These are phyloP conservation scores for Wallemia mellicola DNA, from an alignment of 1,284 basidiomycete species.

Conservation along the genomic window DNA sequence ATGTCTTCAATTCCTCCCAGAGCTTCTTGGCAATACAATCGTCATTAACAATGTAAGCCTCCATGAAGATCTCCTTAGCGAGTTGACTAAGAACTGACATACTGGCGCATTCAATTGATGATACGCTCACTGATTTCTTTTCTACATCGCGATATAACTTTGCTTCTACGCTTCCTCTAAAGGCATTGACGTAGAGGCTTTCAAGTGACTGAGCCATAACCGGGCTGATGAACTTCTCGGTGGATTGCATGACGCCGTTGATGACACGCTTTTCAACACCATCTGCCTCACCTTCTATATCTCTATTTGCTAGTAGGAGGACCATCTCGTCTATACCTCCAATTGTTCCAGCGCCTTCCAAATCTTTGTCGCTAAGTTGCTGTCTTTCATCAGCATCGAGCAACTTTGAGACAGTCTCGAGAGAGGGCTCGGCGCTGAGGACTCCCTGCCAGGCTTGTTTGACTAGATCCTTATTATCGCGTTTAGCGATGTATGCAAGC, in stretches of 20 bases:
- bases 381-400: background rate
- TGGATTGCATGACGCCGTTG: background rate
- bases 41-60: background rate
- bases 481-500: background rate
- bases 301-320: slow-evolving; percentile 1
- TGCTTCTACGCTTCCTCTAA: background rate
- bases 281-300: background rate
- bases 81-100: background rate
- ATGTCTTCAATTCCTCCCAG: background rate
- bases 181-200: background rate
- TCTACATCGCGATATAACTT: background rate
- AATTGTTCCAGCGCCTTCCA: background rate
- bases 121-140: background rate
- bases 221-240: background rate
- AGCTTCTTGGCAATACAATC: background rate
- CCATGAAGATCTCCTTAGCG: background rate
- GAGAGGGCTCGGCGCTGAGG: slow-evolving; percentile 3
- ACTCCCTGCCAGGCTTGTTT: slow-evolving; percentile 1
- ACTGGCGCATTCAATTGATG: background rate
- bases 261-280: background rate
- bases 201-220: background rate
- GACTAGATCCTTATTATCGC: slow-evolving; percentile 3
- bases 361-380: background rate
- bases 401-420: background rate
- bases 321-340: slow-evolving; percentile 5